Evolutionary conservation across 106 monocot genomes (phyloP).

Genomic region (Allium sativum): DNA sequence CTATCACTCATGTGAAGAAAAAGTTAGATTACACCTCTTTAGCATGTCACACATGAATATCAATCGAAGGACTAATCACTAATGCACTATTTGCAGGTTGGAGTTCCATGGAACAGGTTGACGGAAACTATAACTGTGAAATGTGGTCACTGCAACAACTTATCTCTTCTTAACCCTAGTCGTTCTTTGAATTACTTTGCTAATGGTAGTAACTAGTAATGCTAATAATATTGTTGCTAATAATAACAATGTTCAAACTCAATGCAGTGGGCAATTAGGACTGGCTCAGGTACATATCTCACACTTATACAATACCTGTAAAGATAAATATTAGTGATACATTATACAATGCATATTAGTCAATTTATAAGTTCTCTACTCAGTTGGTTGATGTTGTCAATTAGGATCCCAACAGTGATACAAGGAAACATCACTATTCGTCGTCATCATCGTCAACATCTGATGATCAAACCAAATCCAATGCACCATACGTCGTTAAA

Average conservation of each 20-base stretch:
- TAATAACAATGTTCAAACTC: conserved; percentile 9
- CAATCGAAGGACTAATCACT: too few relatives aligned
- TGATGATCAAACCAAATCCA: conserved; percentile 19
- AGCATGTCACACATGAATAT: too few relatives aligned
- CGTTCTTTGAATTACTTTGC: conserved; percentile 4
- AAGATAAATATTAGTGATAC: neutral
- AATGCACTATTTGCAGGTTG: conserved; percentile 41
- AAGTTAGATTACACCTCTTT: too few relatives aligned
- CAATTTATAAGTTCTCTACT: too few relatives aligned
- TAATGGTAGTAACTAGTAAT: too few relatives aligned
- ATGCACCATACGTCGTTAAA: conserved; percentile 53
- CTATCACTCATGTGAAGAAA: too few relatives aligned
- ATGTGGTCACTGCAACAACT: conserved; percentile 80
- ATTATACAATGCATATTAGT: neutral
- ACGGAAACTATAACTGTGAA: conserved; percentile 83
- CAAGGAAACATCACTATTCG: conserved; percentile 17
- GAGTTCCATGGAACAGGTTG: conserved; percentile 67
- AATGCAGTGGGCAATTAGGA: conserved; percentile 18
- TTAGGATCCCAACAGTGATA: neutral
- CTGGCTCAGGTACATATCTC: conserved; percentile 22
- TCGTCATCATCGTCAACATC: conserved; percentile 18
- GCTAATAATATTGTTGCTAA: too few relatives aligned
- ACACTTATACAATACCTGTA: neutral
- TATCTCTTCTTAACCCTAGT: conserved; percentile 57
- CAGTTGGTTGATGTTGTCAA: neutral